Evolutionary conservation across 1,284 basidiomycete species (phyloP).

Genomic region (Cystobasidiaceae sp.): DNA sequence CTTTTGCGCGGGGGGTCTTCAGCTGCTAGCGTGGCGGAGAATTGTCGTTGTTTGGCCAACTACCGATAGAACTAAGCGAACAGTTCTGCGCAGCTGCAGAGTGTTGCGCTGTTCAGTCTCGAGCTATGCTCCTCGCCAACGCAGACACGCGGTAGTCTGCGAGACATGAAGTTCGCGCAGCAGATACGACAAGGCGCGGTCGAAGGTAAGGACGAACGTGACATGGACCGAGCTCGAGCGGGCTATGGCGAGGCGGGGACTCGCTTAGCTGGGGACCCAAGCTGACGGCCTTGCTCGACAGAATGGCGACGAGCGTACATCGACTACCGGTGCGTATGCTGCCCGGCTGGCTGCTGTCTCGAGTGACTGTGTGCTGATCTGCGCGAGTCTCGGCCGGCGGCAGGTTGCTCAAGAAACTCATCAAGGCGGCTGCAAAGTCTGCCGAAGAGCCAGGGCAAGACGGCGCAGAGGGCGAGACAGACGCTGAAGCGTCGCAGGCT

Average conservation of each 20-base stretch:
- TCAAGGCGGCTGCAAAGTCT: slow-evolving; percentile 42
- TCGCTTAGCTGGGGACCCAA: not conserved
- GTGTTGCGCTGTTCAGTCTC: no score
- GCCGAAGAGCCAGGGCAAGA: not conserved
- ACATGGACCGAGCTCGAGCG: not conserved
- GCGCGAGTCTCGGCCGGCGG: not conserved
- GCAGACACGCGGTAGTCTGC: no score
- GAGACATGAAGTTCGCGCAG: slow-evolving; percentile 31
- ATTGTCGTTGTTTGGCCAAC: no score
- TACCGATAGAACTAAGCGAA: no score
- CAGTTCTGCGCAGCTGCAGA: no score
- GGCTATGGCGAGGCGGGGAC: no score
- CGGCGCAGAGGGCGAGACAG: slow-evolving; percentile 3
- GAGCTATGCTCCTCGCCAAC: no score
- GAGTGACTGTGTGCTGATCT: not conserved
- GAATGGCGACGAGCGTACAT: slow-evolving; percentile 47
- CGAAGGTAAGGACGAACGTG: slow-evolving; percentile 9
- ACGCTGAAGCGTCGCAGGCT: not conserved
- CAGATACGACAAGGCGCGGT: slow-evolving; percentile 28
- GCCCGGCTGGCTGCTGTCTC: not conserved
- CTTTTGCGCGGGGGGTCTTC: no score
- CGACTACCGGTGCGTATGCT: slow-evolving; percentile 38
- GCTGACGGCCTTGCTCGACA: not conserved
- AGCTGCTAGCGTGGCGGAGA: no score
- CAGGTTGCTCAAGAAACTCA: slow-evolving; percentile 46